Percentiles rank a stretch among this genome's conserved stretches.
Conservation (phyloP, 768 basidiomycete species). For the Sistotremastrum suecicum region DNA sequence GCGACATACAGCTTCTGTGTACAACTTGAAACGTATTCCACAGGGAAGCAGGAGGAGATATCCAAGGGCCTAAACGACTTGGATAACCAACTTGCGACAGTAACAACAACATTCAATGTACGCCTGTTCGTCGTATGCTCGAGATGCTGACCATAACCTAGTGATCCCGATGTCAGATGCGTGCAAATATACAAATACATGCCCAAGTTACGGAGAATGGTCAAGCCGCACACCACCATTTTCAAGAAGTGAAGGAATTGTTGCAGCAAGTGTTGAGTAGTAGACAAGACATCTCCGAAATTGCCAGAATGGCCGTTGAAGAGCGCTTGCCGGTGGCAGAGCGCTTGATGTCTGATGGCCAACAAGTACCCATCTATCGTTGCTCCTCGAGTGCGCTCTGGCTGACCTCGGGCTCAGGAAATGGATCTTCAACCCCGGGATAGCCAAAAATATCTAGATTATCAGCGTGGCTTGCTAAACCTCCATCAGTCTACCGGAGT, state of each 20-base stretch:
- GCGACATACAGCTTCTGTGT: not conserved
- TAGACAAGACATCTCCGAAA: constrained; percentile 14
- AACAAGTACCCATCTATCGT: constrained; percentile 22
- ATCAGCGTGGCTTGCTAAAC: constrained; percentile 30
- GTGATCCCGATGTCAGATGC: constrained; percentile 10
- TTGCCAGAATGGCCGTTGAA: constrained; percentile 21
- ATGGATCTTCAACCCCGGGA: not conserved
- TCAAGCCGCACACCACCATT: not conserved
- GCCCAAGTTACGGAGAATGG: not conserved
- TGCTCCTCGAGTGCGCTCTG: not conserved
- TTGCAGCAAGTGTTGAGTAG: constrained; percentile 26
- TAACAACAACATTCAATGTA: constrained; percentile 31
- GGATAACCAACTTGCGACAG: constrained; percentile 25
- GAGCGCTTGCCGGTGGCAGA: constrained; percentile 27
- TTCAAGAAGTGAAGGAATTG: constrained; percentile 18
- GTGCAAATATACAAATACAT: not conserved
- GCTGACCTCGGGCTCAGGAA: constrained; percentile 1
- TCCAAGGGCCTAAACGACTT: constrained; percentile 31
- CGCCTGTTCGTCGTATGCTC: constrained; percentile 1
- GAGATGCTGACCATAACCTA: constrained; percentile 19
- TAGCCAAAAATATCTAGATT: constrained; percentile 17
- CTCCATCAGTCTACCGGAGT: constrained; percentile 38
- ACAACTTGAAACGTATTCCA: not conserved
- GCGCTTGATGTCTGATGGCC: constrained; percentile 38
- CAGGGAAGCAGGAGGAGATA: constrained; percentile 34